Evolutionary conservation across 257 asterid genomes (phyloP).

Genomic region (Rehmannia glutinosa): DNA sequence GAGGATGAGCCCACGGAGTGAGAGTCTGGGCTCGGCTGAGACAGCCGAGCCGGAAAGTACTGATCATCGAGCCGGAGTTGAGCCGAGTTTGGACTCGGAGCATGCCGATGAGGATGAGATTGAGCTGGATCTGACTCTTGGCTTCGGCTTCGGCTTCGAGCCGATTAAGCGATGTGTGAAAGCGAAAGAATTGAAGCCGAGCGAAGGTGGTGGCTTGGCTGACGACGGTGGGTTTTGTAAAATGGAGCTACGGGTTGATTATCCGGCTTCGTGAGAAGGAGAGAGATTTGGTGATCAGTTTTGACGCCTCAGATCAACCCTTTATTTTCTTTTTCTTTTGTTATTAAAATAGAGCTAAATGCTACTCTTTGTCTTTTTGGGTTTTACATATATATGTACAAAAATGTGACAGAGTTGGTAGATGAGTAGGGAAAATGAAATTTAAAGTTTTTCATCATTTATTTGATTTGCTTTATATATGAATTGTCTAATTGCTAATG

Average conservation of each 20-base stretch:
- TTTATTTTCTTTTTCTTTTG: background rate
- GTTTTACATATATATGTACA: constrained; percentile 18
- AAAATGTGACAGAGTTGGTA: background rate
- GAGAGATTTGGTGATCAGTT: constrained; percentile 20
- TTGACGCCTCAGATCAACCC: constrained; percentile 36
- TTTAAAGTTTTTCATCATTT: no score
- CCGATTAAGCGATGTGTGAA: constrained; percentile 27
- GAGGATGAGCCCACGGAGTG: constrained; percentile 21
- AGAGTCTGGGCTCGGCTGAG: constrained; percentile 34
- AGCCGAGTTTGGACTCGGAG: constrained; percentile 15
- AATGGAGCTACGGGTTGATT: constrained; percentile 59
- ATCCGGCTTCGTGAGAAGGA: constrained; percentile 20
- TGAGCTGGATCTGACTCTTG: constrained; percentile 66
- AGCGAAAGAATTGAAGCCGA: constrained; percentile 24
- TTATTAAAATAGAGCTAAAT: background rate
- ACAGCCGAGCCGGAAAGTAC: constrained; percentile 24
- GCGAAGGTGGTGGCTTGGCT: constrained; percentile 7
- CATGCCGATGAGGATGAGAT: constrained; percentile 35
- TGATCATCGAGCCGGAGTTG: no score
- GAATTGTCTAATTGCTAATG: no score
- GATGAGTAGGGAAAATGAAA: no score
- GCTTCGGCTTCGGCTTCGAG: constrained; percentile 54
- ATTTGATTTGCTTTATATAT: no score
- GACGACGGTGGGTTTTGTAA: constrained; percentile 27
- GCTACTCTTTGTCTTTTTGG: background rate